Conservation (phyloP, 768 basidiomycete species). For the Pulveroboletus sp. region DNA sequence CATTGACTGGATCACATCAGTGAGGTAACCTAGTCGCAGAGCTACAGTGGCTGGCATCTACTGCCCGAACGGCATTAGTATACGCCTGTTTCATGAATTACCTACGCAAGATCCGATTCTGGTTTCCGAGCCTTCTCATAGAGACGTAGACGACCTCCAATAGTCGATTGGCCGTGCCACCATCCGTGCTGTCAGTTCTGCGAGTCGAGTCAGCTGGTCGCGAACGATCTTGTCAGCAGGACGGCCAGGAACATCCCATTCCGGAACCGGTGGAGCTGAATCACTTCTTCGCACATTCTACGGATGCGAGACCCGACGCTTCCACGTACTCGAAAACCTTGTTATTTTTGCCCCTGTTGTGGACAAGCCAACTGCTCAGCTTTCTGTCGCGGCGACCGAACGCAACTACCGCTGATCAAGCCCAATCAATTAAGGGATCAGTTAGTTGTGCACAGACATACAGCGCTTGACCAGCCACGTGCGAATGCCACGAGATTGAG, state of each 20-base stretch:
- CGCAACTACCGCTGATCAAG: slow-evolving; percentile 21
- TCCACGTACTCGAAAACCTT: slow-evolving; percentile 1
- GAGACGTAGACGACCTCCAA: slow-evolving; percentile 15
- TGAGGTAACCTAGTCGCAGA: slow-evolving; percentile 32
- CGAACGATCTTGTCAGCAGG: slow-evolving; percentile 12
- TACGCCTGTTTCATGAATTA: slow-evolving; percentile 19
- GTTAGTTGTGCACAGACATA: slow-evolving; percentile 9
- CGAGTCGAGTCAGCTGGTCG: slow-evolving; percentile 11
- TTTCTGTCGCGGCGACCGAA: not conserved
- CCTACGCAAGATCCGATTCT: slow-evolving; percentile 20
- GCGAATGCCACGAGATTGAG: slow-evolving; percentile 1
- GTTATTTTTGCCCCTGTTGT: slow-evolving; percentile 9
- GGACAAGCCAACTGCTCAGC: slow-evolving; percentile 7
- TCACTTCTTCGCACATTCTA: slow-evolving; percentile 11
- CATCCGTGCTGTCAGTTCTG: slow-evolving; percentile 17
- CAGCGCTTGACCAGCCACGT: slow-evolving; percentile 17
- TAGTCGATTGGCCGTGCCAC: slow-evolving; percentile 19
- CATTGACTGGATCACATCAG: slow-evolving; percentile 26
- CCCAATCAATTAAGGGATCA: slow-evolving; percentile 13
- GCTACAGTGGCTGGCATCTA: slow-evolving; percentile 27
- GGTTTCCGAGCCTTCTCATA: slow-evolving; percentile 17
- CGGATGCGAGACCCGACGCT: slow-evolving; percentile 5
- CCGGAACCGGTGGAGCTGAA: slow-evolving; percentile 9
- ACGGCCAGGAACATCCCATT: slow-evolving; percentile 23
- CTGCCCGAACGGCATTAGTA: slow-evolving; percentile 28